Conservation (phyloP, 495 filamentous ascomycete species). For the Hypoxylon crocopeplum region DNA sequence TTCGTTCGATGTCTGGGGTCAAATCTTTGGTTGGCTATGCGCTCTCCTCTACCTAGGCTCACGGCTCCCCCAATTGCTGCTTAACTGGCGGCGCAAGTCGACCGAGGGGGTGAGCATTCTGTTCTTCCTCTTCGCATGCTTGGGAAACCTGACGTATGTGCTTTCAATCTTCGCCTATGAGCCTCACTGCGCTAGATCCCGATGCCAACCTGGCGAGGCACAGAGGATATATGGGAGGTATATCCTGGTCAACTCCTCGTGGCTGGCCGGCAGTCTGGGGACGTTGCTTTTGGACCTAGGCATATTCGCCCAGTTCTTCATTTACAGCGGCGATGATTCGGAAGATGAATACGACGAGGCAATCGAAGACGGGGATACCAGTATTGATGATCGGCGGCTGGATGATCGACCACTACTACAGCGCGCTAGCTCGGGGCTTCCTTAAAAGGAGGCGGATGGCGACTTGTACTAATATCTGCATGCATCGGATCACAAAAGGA, state of each 20-base stretch:
- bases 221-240: slow-evolving; percentile 72
- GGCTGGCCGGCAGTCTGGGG: slow-evolving; percentile 88
- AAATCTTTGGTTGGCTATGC: slow-evolving; percentile 85
- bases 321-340: slow-evolving; percentile 62
- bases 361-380: slow-evolving; percentile 22
- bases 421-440: slow-evolving; percentile 38
- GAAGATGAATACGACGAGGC: slow-evolving; percentile 39
- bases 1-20: slow-evolving; percentile 75
- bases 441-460: slow-evolving; percentile 3
- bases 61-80: slow-evolving; percentile 83
- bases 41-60: slow-evolving; percentile 88
- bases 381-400: slow-evolving; percentile 35
- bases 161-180: slow-evolving; percentile 89
- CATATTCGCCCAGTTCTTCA: slow-evolving; percentile 92
- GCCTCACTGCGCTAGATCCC: slow-evolving; percentile 58
- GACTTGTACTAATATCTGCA: slow-evolving; percentile 9
- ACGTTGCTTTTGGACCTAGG: slow-evolving; percentile 81
- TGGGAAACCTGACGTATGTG: slow-evolving; percentile 93
- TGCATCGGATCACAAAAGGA: slow-evolving; percentile 13
- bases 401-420: slow-evolving; percentile 50
- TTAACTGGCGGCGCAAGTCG: slow-evolving; percentile 87
- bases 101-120: slow-evolving; percentile 90
- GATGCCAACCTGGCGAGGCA: slow-evolving; percentile 64
- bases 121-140: slow-evolving; percentile 95
- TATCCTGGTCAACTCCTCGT: slow-evolving; percentile 84